A percentile compares a stretch with the other conserved stretches of the same genome.
phyloP scores from a whole-genome alignment of 768 basidiomycete species.

The Macrolepiota dolichaula region DNA sequence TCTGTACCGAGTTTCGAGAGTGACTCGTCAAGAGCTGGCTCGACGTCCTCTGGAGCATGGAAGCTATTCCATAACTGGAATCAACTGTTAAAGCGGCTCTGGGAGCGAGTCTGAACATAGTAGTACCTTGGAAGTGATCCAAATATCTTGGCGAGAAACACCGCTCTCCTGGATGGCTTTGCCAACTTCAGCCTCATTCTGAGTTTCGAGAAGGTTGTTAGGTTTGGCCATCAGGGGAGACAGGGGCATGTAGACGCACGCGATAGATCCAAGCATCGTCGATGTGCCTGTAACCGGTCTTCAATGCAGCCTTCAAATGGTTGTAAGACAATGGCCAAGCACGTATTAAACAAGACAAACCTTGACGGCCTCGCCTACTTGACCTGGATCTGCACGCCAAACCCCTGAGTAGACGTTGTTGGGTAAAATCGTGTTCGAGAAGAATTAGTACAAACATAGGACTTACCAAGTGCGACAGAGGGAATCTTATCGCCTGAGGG shows the following conservation, averaged over 20 bases:
- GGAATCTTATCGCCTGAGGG: conserved; percentile 71
- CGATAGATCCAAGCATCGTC: conserved; percentile 72
- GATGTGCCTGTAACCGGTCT: conserved; percentile 66
- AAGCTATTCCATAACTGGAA: conserved; percentile 71
- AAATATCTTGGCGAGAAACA: conserved; percentile 60
- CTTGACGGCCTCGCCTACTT: conserved; percentile 70
- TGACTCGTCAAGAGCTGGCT: conserved; percentile 63
- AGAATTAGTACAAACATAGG: not conserved
- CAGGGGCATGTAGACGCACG: conserved; percentile 29
- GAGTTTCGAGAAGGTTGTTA: not conserved
- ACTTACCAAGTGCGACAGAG: conserved; percentile 47
- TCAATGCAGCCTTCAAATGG: conserved; percentile 45
- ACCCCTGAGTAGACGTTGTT: conserved; percentile 39
- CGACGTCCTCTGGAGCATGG: conserved; percentile 72
- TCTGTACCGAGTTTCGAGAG: conserved; percentile 56
- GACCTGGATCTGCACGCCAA: conserved; percentile 53
- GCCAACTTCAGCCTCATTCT: conserved; percentile 74
- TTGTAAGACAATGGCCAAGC: not conserved
- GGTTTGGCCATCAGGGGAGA: not conserved
- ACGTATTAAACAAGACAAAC: conserved; percentile 21
- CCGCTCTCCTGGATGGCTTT: conserved; percentile 55
- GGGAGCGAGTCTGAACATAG: not conserved
- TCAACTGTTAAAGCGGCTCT: not conserved
- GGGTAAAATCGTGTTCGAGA: not conserved
- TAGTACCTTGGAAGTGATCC: conserved; percentile 60